Evolutionary conservation across 2,329 filamentous ascomycete species (phyloP), one percentile per base, ranked within the genome.

Genomic region (Penicillium concentricum): DNA sequence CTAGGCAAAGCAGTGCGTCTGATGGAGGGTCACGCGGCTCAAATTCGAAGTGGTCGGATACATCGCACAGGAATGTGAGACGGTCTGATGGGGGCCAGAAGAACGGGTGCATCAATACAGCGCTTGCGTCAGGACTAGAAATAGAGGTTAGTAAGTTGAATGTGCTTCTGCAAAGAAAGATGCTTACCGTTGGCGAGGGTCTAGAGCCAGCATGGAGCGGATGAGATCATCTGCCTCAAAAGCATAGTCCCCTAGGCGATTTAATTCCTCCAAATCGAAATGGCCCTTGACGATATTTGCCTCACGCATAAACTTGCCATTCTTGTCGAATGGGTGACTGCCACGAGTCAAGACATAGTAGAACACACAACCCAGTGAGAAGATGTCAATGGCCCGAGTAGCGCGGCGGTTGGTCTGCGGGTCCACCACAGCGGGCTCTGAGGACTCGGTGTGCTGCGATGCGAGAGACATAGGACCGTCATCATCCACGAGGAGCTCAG

Each of bases 311-410:
- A 94, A 97, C 48, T 91, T 87, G 69, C 94, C 92, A 54, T 94
- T 92, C 61, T 92, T 92, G 71, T 97, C 93, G 68, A 95, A 99
- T 0, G 94, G 94, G 73, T 99, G 94, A 1, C 84, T 85, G 16
- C 94, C 94, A 60, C 92, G 90, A 1, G 93, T 97, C 58, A 99
- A 82, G n/a, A 97, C 92, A 72, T 97, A 99, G 78, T 92, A 97
- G 79, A 97, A 99, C n/a, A 99, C 92, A 51, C 96, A 88, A 1
- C 94, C 94, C 35, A 99, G 83, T 0, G 92, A 96, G 78, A 99
- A 99, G 26, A 99, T 96, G 71, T 99, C 94, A 59, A 97, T 97
- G 9, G 94, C 91, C 44, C 94, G 88, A 44, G 96, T 99, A 7
- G 95, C 93, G 50, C 94, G 89, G 57, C 92, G 87, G 64, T 85